A percentile compares a stretch with the other conserved stretches of the same genome.
These are phyloP conservation scores for Rosa persica DNA, from an alignment of 306 rosid genomes.

Conservation along the genomic window DNA sequence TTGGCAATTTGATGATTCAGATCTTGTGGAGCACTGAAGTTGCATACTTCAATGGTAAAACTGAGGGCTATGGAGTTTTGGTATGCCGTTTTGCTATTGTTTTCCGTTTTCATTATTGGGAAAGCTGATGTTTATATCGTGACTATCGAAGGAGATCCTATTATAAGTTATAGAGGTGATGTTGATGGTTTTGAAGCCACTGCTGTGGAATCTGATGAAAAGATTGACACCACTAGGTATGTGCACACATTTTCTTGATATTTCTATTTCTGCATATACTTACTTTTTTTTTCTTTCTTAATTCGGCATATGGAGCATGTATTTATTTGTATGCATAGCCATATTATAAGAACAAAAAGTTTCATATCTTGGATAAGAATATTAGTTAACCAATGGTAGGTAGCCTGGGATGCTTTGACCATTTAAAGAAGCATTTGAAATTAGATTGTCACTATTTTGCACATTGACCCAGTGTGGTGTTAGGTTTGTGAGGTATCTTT, in stretches of 20 bases:
- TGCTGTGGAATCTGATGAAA: constrained; percentile 89
- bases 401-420: constrained; percentile 17
- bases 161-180: constrained; percentile 85
- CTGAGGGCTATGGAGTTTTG: constrained; percentile 48
- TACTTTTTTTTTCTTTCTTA: background rate
- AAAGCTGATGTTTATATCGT: constrained; percentile 77
- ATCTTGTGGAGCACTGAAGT: constrained; percentile 48
- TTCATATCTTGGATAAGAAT: background rate
- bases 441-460: constrained; percentile 11
- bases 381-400: constrained; percentile 21
- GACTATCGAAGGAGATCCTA: constrained; percentile 89
- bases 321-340: background rate
- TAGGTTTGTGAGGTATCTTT: constrained; percentile 3
- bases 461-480: constrained; percentile 1
- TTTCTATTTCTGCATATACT: background rate
- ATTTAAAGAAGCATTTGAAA: background rate
- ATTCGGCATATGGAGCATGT: background rate
- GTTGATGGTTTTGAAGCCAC: constrained; percentile 93
- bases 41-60: constrained; percentile 30
- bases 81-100: constrained; percentile 34
- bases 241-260: constrained; percentile 14
- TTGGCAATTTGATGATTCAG: constrained; percentile 41
- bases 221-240: constrained; percentile 84
- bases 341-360: background rate
- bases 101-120: constrained; percentile 39